Conservation (phyloP, 768 basidiomycete genomes). For the Panaeolus cyanescens region DNA sequence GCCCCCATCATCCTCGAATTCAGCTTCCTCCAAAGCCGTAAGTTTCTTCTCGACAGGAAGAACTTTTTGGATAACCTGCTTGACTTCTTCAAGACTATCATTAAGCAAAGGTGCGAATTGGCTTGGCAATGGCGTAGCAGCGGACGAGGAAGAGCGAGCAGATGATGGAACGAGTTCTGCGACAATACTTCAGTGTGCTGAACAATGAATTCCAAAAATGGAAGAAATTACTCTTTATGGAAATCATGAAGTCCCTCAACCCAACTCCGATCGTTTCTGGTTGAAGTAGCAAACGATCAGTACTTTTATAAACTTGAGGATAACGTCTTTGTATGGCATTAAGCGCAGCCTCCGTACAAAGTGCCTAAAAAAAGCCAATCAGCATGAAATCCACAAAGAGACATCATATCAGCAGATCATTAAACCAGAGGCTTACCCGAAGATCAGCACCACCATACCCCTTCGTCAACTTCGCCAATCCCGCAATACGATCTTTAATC, state of each 20-base stretch:
- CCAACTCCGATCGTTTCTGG: constrained; percentile 85
- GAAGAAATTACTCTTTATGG: constrained; percentile 81
- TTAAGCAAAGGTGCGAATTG: constrained; percentile 83
- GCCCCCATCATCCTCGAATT: constrained; percentile 78
- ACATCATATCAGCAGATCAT: constrained; percentile 11
- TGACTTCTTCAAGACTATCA: constrained; percentile 69
- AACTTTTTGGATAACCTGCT: constrained; percentile 67
- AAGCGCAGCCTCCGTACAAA: constrained; percentile 95
- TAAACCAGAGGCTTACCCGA: constrained; percentile 56
- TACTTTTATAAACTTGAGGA: constrained; percentile 95
- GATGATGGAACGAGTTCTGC: constrained; percentile 94
- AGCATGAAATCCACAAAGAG: not conserved
- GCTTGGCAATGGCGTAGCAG: constrained; percentile 79
- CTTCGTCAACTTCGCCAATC: constrained; percentile 88
- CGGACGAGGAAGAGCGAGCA: constrained; percentile 84
- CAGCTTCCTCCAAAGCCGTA: constrained; percentile 91
- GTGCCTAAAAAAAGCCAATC: constrained; percentile 51
- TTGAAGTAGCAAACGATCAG: constrained; percentile 80
- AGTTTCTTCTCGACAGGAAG: constrained; percentile 82
- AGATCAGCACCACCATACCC: constrained; percentile 98
- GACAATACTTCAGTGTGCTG: constrained; percentile 11
- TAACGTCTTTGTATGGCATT: constrained; percentile 96
- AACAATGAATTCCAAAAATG: not conserved
- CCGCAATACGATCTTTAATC: constrained; percentile 70
- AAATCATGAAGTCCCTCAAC: constrained; percentile 95